A percentile compares a stretch with the other conserved stretches of the same genome.
Conservation (phyloP, 495 filamentous ascomycete species). For the Rusavskia elegans region DNA sequence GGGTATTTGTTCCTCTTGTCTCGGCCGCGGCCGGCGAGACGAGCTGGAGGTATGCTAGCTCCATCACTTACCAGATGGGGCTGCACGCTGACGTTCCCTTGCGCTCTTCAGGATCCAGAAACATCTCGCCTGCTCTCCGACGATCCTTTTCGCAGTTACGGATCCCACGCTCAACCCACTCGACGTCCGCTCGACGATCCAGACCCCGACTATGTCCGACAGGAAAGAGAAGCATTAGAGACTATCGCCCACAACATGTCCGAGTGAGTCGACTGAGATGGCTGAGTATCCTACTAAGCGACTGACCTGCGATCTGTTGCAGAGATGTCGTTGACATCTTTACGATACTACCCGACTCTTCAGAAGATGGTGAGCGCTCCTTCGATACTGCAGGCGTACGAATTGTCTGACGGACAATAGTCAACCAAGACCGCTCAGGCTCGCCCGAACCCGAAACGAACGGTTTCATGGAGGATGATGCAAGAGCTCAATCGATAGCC, state of each 20-base stretch:
- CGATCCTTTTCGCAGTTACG: constrained; percentile 35
- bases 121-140: constrained; percentile 36
- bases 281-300: too few relatives aligned
- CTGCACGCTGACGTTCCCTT: constrained; percentile 4
- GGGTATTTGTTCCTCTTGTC: constrained; percentile 36
- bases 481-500: background rate
- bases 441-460: background rate
- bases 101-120: constrained; percentile 23
- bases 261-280: constrained; percentile 24
- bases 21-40: constrained; percentile 28
- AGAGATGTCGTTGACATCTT: constrained; percentile 12
- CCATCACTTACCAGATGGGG: background rate
- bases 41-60: constrained; percentile 25
- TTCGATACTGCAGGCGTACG: background rate
- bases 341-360: constrained; percentile 3
- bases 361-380: background rate
- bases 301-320: background rate
- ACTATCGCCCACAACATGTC: constrained; percentile 37
- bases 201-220: constrained; percentile 32
- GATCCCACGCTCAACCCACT: constrained; percentile 28
- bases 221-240: constrained; percentile 35
- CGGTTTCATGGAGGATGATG: background rate
- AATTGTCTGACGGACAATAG: background rate
- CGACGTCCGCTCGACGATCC: constrained; percentile 26
- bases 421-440: background rate